These are phyloP conservation scores for Glebionis coronaria DNA, from an alignment of 129 eudicot species.

Conservation along the genomic window DNA sequence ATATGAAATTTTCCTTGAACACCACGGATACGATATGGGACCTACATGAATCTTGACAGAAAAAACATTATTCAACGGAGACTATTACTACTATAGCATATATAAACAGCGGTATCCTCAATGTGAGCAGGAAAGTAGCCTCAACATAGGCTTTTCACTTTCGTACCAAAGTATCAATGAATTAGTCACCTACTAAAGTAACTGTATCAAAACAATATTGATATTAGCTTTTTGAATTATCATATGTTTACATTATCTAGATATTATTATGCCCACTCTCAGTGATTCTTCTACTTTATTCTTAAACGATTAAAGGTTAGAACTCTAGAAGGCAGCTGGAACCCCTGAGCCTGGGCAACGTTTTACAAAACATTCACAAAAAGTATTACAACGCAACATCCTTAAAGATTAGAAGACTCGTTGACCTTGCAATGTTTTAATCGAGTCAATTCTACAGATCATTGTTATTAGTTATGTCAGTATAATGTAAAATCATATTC, in stretches of 20 bases:
- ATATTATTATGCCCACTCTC: constrained; percentile 3
- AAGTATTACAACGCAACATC: neutral
- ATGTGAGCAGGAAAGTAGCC: too few relatives aligned
- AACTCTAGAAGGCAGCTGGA: too few relatives aligned
- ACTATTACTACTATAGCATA: neutral
- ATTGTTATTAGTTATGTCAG: neutral
- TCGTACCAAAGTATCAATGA: neutral
- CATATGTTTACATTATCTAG: constrained; percentile 5
- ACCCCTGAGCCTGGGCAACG: too few relatives aligned
- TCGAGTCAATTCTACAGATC: neutral
- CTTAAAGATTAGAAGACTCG: neutral
- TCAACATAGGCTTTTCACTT: neutral
- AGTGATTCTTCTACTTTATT: constrained; percentile 2
- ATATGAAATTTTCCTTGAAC: constrained; percentile 2
- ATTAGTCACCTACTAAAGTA: neutral
- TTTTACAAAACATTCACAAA: too few relatives aligned
- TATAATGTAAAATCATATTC: neutral
- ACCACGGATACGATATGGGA: neutral
- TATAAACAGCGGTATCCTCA: neutral
- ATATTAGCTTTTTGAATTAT: neutral
- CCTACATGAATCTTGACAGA: neutral
- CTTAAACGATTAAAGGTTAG: neutral
- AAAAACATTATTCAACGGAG: neutral
- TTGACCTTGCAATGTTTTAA: neutral
- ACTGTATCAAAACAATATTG: neutral